Percentiles rank a stretch among this genome's conserved stretches.
Conservation (phyloP, 1,139 yeast species). For the Scheffersomyces cryptocercus region DNA sequence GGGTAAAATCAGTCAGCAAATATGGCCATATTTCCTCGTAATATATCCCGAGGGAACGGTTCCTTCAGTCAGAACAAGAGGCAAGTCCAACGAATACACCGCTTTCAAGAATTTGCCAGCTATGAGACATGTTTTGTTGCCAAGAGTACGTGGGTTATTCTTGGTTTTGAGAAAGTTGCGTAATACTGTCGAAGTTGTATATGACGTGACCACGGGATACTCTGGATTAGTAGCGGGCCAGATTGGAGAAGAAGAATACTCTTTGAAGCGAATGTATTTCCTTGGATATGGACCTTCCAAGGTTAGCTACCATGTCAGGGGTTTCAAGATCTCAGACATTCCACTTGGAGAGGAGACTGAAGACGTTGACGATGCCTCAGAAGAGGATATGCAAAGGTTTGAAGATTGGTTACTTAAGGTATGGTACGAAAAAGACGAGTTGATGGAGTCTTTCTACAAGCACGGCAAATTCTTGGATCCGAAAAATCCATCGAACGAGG, state of each 20-base stretch:
- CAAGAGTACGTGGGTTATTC: conserved; percentile 79
- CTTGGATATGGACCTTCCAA: conserved; percentile 70
- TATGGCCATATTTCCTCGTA: conserved; percentile 57
- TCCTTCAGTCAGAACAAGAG: conserved; percentile 63
- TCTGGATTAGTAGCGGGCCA: conserved; percentile 62
- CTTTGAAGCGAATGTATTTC: conserved; percentile 63
- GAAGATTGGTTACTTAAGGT: conserved; percentile 71
- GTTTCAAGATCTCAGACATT: conserved; percentile 59
- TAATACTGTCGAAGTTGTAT: conserved; percentile 63
- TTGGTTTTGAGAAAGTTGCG: conserved; percentile 61
- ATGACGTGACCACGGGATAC: conserved; percentile 85
- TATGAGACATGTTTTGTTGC: conserved; percentile 69
- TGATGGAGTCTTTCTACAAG: conserved; percentile 60
- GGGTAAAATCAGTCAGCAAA: conserved; percentile 28
- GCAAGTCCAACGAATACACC: conserved; percentile 59
- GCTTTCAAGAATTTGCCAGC: conserved; percentile 44
- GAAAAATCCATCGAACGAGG: conserved; percentile 10
- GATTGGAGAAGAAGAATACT: conserved; percentile 77
- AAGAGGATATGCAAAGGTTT: conserved; percentile 48
- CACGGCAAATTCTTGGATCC: conserved; percentile 53
- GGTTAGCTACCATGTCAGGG: conserved; percentile 65
- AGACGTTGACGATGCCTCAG: conserved; percentile 47
- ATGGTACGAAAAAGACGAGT: conserved; percentile 80
- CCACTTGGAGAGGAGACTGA: conserved; percentile 58
- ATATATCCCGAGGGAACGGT: conserved; percentile 97